Base-by-base conservation (phyloP, 768 basidiomycete species). In the Obba rivulosa region DNA sequence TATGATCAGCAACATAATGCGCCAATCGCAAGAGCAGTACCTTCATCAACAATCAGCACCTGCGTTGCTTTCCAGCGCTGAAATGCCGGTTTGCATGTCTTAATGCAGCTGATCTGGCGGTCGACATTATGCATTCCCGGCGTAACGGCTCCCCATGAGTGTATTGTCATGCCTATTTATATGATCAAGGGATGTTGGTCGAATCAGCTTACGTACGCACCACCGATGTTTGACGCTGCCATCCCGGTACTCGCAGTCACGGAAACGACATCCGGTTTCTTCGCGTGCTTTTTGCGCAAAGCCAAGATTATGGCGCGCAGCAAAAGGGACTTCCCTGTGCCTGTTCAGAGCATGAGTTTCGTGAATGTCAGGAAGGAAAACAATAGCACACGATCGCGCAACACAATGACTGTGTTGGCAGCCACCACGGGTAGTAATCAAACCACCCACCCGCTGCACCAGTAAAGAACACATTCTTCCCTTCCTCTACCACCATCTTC, bases 181-280 rank as follows among this genome's bases (percentile, higher is more conserved):
- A 28, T 43, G 5, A n/a, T 22, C 42, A 21, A 43, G 13, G 17
- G 25, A 34, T 40, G 3, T 18, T 22, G n/a, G 72, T 8, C 72
- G 68, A 34, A 41, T 9, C 18, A 23, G 20, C 2, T 34, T 28
- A 17, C 44, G 16, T 24, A 41, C 52, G 52, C 57, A 61, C 83
- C 84, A 22, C 82, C 83, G 43, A 86, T 82, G 62, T 86, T 85
- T 45, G 80, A 80, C 2, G 84, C 82, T 2, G 84, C 83, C 59
- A 83, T 80, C 4, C 78, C 78, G 4, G 79, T 79, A 48, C 80
- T 78, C 1, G 80, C 80, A 2, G 79, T 81, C 34, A 83, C 72
- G 22, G 77, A 78, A 24, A 82, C 69, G 3, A 66, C 66, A 44
- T 75, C 73, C 1, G 66, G 65, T 16, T 66, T 65, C 48, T 66